Evolutionary conservation across 768 basidiomycete species (phyloP).

Genomic region (Macrolepiota albuminosa): DNA sequence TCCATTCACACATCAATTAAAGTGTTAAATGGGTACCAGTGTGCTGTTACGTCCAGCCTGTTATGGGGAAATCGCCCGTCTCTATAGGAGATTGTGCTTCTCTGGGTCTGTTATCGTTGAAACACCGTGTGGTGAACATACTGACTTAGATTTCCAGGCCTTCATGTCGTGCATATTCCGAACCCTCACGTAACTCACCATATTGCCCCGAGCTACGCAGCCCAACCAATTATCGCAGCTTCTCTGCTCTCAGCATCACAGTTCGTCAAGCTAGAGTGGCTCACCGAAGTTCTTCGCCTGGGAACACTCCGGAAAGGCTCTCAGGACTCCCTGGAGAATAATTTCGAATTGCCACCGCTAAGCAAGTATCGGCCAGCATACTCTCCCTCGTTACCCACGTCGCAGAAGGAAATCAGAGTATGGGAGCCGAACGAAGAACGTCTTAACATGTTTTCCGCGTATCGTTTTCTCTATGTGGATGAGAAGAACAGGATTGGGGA

Average conservation of each 20-base stretch:
- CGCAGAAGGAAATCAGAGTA: conserved; percentile 45
- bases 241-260: conserved; percentile 56
- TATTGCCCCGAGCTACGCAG: conserved; percentile 44
- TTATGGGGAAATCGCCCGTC: conserved; percentile 29
- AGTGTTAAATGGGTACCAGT: conserved; percentile 51
- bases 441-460: conserved; percentile 44
- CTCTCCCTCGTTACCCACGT: conserved; percentile 40
- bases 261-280: conserved; percentile 67
- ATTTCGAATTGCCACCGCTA: conserved; percentile 44
- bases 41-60: conserved; percentile 41
- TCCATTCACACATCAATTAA: background rate
- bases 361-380: conserved; percentile 58
- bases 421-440: conserved; percentile 72
- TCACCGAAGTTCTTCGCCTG: conserved; percentile 52
- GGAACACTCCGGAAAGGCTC: conserved; percentile 32
- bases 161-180: conserved; percentile 46
- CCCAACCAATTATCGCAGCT: conserved; percentile 45
- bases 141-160: conserved; percentile 32
- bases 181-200: conserved; percentile 57
- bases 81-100: conserved; percentile 40
- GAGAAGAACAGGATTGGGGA: conserved; percentile 50
- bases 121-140: background rate
- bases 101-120: conserved; percentile 40
- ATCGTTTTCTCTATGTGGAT: conserved; percentile 57
- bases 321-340: conserved; percentile 41